Evolutionary conservation across 768 basidiomycete species (phyloP).

Genomic region (Suillus lakei): DNA sequence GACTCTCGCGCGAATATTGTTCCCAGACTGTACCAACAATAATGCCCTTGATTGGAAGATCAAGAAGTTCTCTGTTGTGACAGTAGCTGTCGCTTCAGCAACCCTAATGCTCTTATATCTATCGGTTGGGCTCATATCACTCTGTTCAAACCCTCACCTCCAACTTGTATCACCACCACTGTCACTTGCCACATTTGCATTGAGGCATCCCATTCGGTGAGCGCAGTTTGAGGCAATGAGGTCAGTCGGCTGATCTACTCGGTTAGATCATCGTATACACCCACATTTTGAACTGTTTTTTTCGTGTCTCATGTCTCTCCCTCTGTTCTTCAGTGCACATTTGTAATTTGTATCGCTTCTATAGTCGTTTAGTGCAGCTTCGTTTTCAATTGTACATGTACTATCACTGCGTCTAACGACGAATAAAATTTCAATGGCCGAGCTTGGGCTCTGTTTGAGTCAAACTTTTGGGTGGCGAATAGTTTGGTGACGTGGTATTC

Average conservation of each 20-base stretch:
- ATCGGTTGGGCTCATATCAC: conserved; percentile 3
- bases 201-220: conserved; percentile 1
- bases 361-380: neutral
- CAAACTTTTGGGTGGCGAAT: neutral
- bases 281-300: neutral
- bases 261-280: conserved; percentile 1
- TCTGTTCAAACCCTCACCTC: neutral
- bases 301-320: neutral
- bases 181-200: neutral
- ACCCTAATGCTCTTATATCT: conserved; percentile 7
- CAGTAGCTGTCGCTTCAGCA: neutral
- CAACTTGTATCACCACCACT: conserved; percentile 2
- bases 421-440: neutral
- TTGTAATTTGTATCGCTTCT: neutral
- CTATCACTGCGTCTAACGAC: neutral
- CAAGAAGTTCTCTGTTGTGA: neutral
- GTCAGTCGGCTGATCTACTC: neutral
- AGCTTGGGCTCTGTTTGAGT: neutral
- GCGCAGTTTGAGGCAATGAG: neutral
- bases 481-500: neutral
- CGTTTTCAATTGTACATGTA: conserved; percentile 2
- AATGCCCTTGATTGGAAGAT: neutral
- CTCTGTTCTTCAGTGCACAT: neutral
- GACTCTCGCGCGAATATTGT: neutral
- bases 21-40: neutral